Evolutionary conservation across 441 rosid genomes (phyloP), one percentile per base, ranked within the genome.

Genomic region (Raphanus hybrid): DNA sequence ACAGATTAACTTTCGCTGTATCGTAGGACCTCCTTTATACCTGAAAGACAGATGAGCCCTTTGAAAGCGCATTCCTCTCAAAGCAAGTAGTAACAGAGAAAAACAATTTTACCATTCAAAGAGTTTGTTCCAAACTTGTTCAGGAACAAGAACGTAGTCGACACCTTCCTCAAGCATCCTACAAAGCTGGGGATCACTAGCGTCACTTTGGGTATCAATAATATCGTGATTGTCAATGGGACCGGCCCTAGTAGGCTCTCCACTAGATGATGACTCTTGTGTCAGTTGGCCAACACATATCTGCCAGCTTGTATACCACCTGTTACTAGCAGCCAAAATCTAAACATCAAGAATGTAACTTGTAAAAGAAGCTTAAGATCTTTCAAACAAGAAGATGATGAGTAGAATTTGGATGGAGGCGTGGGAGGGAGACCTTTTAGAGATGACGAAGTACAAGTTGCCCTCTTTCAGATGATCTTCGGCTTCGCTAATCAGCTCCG

Each of bases 11-110:
- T 89, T 93, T 83, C 98, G 89, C 16, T 93, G 96, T 81, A 96
- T 70, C 20, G 86, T 70, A 39, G 99, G 98, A 15, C 99, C 99
- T 81, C 99, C 98, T 73, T 84, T 85, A 81, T 96, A 93, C 99
- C 99, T 95, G 82, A 69, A 48, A 63, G 34, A 16, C 4, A 18
- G 8, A 15, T 54, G 59, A 54, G 23, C 3, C 58, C 9, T 52
- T 52, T 52, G 9, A 14, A 29, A 29, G 34, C 34, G 5, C 4
- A 29, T 29, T 29, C 34, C 34, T 6, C 8, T 6, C 8, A 7
- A 35, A 35, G 8, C 39, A 29, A 29, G 10, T 9, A 41, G 48
- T 41, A 41, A 3, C 29, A 48, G 26, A 75, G n/a, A 39, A 76
- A 23, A 65, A 71, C 48, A 71, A 64, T 80, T 23, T 23, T 83